Evolutionary conservation across 2,329 filamentous ascomycete species (phyloP).

Genomic region (Aspergillus neotritici): DNA sequence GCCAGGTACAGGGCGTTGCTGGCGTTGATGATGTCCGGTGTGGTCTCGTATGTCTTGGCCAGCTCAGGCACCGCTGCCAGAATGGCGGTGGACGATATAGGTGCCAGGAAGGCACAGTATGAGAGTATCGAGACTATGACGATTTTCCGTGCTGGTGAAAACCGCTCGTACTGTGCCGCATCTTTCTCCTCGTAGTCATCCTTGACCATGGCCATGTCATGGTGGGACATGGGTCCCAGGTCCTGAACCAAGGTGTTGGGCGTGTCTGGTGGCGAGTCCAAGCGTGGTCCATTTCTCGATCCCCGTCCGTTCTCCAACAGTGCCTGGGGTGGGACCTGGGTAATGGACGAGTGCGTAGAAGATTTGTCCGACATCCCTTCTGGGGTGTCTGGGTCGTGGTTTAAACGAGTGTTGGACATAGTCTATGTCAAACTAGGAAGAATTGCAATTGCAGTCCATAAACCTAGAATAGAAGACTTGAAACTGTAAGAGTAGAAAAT

Average conservation of each 20-base stretch:
- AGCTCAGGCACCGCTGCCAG: slow-evolving; percentile 70
- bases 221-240: slow-evolving; percentile 30
- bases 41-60: slow-evolving; percentile 58
- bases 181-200: slow-evolving; percentile 38
- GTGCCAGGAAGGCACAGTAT: slow-evolving; percentile 70
- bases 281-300: slow-evolving; percentile 7
- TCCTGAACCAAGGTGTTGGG: slow-evolving; percentile 25
- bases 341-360: slow-evolving; percentile 10
- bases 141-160: slow-evolving; percentile 58
- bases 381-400: background rate
- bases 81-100: slow-evolving; percentile 67
- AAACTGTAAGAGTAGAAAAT: background rate
- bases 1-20: slow-evolving; percentile 71
- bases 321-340: slow-evolving; percentile 9
- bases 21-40: slow-evolving; percentile 63
- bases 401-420: slow-evolving; percentile 5
- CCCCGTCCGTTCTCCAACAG: slow-evolving; percentile 6
- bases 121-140: slow-evolving; percentile 64
- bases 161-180: slow-evolving; percentile 58
- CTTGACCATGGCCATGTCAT: slow-evolving; percentile 23
- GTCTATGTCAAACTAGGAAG: background rate
- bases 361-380: slow-evolving; percentile 8
- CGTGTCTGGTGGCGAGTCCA: slow-evolving; percentile 9
- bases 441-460: no score
- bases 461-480: background rate